Percentiles rank a stretch among this genome's conserved stretches.
Evolutionary conservation across 768 basidiomycete species (phyloP).

Genomic region (Lentinula edodes): DNA sequence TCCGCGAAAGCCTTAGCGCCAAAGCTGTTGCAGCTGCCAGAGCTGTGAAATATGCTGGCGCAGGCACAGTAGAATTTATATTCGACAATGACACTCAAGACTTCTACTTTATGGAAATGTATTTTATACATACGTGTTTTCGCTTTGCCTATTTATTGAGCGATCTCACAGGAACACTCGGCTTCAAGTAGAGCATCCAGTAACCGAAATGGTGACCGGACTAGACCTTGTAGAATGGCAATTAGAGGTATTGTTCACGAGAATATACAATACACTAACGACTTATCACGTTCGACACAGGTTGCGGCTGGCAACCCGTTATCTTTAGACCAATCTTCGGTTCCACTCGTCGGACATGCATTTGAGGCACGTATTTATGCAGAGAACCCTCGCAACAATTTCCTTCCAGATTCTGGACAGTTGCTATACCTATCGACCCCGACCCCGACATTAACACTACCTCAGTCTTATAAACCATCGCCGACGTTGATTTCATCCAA

Average conservation of each 20-base stretch:
- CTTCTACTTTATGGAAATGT: conserved; percentile 98
- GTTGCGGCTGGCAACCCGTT: conserved; percentile 87
- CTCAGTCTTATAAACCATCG: conserved; percentile 33
- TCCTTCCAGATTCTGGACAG: conserved; percentile 85
- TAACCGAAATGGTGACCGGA: conserved; percentile 93
- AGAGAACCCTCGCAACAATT: conserved; percentile 89
- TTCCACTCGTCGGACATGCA: conserved; percentile 87
- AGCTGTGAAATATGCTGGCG: conserved; percentile 88
- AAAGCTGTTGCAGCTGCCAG: conserved; percentile 92
- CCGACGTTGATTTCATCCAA: conserved; percentile 13
- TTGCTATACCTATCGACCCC: conserved; percentile 82
- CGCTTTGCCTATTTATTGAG: not conserved
- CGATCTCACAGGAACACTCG: conserved; percentile 63
- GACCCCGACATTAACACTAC: conserved; percentile 62
- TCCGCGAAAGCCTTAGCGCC: conserved; percentile 73
- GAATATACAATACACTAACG: not conserved
- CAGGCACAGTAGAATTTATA: conserved; percentile 95
- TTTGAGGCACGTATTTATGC: conserved; percentile 96
- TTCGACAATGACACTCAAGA: conserved; percentile 85
- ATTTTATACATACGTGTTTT: not conserved
- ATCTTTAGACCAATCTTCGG: conserved; percentile 67
- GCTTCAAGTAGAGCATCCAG: conserved; percentile 86
- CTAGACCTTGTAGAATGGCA: conserved; percentile 96
- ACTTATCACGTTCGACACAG: conserved; percentile 24
- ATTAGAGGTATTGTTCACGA: conserved; percentile 49